Conservation (phyloP, 108 stramenopile genomes). For the Aurantiochytrium sp. region DNA sequence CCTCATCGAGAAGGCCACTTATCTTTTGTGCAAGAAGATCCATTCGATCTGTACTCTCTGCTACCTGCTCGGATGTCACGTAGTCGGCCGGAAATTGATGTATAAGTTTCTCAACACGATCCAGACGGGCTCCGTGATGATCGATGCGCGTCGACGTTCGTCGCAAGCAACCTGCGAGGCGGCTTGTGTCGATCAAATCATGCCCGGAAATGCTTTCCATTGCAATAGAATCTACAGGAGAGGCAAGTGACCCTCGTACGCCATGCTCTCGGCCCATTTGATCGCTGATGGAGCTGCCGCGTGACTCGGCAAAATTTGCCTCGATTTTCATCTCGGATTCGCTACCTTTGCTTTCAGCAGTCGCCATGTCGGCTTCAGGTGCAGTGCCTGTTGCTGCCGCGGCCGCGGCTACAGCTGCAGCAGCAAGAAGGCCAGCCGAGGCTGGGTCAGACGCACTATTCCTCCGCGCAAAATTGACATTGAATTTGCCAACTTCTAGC, state of each 20-base stretch:
- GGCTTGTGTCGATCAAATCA: not conserved
- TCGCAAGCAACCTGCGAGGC: not conserved
- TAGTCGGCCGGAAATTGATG: not conserved
- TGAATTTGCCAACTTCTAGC: not conserved
- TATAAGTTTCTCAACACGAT: not conserved
- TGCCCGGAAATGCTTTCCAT: not conserved
- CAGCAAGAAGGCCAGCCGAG: not conserved
- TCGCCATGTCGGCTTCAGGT: not conserved
- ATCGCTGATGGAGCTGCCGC: no score
- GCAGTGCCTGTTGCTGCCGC: not conserved
- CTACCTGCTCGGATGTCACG: not conserved
- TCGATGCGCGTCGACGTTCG: not conserved
- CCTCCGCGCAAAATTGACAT: not conserved
- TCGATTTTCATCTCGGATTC: not conserved
- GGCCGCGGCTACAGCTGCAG: not conserved
- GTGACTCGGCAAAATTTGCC: no score
- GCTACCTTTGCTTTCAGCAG: not conserved
- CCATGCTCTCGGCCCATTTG: no score
- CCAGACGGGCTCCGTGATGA: not conserved
- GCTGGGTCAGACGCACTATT: not conserved
- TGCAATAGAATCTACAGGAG: not conserved
- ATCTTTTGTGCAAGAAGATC: not conserved
- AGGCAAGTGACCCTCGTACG: not conserved
- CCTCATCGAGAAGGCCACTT: not conserved
- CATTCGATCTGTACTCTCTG: not conserved